These are phyloP conservation scores for Wickerhamomyces sp. DNA, from an alignment of 1,139 yeast species.

Conservation along the genomic window DNA sequence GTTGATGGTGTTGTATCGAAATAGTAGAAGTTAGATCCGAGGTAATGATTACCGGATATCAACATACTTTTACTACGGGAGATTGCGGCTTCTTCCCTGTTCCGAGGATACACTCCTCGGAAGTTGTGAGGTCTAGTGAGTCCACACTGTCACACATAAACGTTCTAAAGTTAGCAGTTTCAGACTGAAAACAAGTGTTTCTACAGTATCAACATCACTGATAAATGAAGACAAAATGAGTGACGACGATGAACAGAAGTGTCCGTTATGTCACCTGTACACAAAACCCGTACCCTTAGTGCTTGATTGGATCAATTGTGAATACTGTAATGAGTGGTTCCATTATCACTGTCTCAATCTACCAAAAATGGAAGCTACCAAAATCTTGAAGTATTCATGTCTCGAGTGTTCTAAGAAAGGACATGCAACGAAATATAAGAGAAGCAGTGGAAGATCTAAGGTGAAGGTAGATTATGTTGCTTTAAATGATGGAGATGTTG, in stretches of 20 bases:
- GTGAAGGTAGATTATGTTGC: conserved; percentile 72
- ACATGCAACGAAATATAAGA: conserved; percentile 41
- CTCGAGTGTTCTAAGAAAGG: conserved; percentile 42
- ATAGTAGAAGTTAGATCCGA: no score
- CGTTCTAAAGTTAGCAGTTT: no score
- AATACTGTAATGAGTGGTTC: conserved; percentile 55
- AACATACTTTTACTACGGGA: no score
- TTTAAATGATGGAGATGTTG: conserved; percentile 66
- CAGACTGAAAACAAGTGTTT: no score
- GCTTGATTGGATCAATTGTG: conserved; percentile 58
- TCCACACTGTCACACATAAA: no score
- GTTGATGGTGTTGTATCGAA: no score
- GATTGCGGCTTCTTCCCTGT: no score
- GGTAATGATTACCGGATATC: no score
- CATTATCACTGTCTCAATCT: conserved; percentile 50
- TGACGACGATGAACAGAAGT: conserved; percentile 1
- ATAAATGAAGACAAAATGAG: not conserved
- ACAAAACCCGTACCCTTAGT: conserved; percentile 6
- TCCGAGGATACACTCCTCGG: no score
- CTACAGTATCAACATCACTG: no score
- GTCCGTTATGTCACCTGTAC: conserved; percentile 10
- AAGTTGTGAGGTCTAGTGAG: no score
- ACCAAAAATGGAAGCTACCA: conserved; percentile 32
- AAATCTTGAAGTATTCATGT: conserved; percentile 54
- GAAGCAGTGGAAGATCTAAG: conserved; percentile 53